A percentile compares a stretch with the other conserved stretches of the same genome.
Evolutionary conservation across 2,329 filamentous ascomycete genomes (phyloP).

Genomic region (Dactylellina haptotyla): DNA sequence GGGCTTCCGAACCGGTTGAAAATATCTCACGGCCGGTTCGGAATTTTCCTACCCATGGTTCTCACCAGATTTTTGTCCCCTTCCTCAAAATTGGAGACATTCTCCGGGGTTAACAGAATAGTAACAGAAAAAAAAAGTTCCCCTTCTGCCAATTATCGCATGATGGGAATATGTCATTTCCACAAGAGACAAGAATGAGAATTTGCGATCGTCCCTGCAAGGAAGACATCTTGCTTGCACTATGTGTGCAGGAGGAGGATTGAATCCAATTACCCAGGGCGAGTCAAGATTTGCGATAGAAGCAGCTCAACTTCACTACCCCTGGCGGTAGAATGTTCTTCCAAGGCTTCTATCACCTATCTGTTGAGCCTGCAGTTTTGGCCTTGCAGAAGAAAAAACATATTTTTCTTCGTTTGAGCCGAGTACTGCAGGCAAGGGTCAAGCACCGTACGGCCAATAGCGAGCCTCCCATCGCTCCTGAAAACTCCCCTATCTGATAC

Average conservation of each 20-base stretch:
- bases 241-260: conserved; percentile 1
- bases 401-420: conserved; percentile 47
- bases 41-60: conserved; percentile 29
- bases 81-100: conserved; percentile 21
- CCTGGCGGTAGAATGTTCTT: conserved; percentile 53
- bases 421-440: conserved; percentile 43
- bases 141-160: not conserved
- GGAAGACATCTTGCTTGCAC: conserved; percentile 24
- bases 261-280: conserved; percentile 16
- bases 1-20: conserved; percentile 14
- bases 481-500: conserved; percentile 54
- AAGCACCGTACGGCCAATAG: conserved; percentile 33
- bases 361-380: conserved; percentile 39
- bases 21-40: conserved; percentile 35
- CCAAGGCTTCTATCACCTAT: conserved; percentile 53
- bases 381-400: conserved; percentile 33
- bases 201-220: conserved; percentile 34
- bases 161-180: conserved; percentile 19
- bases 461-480: conserved; percentile 35
- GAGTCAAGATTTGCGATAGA: conserved; percentile 45
- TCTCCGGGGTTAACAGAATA: conserved; percentile 47
- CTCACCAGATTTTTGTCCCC: not conserved
- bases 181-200: conserved; percentile 30
- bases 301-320: conserved; percentile 31
- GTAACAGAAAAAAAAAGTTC: conserved; percentile 6